Conservation (phyloP, 345 rosid species). For the Hirschfeldia incana region DNA sequence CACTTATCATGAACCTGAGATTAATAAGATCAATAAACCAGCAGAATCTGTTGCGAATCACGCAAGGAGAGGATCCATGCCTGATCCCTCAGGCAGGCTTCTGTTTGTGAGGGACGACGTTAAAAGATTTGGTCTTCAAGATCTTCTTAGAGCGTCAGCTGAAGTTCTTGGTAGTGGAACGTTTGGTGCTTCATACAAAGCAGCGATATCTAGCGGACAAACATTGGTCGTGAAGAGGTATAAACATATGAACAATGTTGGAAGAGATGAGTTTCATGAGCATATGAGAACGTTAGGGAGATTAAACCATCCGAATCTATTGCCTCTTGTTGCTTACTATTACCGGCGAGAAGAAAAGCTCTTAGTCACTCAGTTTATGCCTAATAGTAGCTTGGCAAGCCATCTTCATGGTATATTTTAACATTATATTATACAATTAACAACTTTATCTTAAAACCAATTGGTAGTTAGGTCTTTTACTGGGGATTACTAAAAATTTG, state of each 20-base stretch:
- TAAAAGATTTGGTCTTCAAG: constrained; percentile 61
- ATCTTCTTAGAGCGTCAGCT: constrained; percentile 67
- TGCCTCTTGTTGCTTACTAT: constrained; percentile 58
- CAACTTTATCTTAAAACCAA: not conserved
- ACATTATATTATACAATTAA: not conserved
- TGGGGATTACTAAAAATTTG: not conserved
- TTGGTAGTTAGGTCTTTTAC: not conserved
- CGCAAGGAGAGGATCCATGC: constrained; percentile 9
- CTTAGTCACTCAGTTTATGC: constrained; percentile 50
- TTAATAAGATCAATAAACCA: not conserved
- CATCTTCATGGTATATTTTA: constrained; percentile 59
- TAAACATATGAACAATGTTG: constrained; percentile 66
- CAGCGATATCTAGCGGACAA: constrained; percentile 42
- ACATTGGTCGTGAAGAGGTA: constrained; percentile 75
- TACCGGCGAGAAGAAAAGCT: constrained; percentile 74
- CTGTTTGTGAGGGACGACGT: constrained; percentile 54
- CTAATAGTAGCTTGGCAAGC: constrained; percentile 64
- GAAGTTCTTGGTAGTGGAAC: constrained; percentile 82
- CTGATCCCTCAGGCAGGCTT: constrained; percentile 48
- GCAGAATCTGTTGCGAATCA: constrained; percentile 27
- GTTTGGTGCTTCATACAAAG: constrained; percentile 77
- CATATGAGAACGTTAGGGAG: constrained; percentile 70
- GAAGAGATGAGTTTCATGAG: constrained; percentile 69
- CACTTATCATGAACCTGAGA: constrained; percentile 23
- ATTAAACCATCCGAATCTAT: constrained; percentile 57